These are phyloP conservation scores for Macrolepiota fuliginosa DNA, from an alignment of 768 basidiomycete genomes.

Conservation along the genomic window DNA sequence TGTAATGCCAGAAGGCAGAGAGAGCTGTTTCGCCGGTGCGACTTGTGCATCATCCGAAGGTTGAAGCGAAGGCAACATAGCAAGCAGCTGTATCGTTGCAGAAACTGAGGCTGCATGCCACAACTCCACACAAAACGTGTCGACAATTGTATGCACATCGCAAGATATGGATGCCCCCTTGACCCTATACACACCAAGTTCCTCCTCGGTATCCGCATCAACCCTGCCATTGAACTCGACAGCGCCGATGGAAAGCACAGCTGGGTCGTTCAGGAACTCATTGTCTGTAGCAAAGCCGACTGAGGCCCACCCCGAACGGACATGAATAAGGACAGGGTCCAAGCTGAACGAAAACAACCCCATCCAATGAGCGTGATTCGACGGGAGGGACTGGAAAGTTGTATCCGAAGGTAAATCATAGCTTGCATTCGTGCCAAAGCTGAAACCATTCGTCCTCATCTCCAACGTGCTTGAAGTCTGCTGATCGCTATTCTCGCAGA, in stretches of 20 bases:
- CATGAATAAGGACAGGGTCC: constrained; percentile 51
- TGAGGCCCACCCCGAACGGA: constrained; percentile 36
- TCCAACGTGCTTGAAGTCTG: constrained; percentile 51
- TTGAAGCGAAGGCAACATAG: constrained; percentile 28
- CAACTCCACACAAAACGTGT: constrained; percentile 28
- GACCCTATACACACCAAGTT: constrained; percentile 36
- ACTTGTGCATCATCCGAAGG: constrained; percentile 8
- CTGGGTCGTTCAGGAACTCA: constrained; percentile 44
- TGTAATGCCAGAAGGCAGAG: constrained; percentile 54
- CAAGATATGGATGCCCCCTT: constrained; percentile 21
- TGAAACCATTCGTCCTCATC: constrained; percentile 53
- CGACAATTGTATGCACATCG: constrained; percentile 20
- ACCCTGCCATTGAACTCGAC: constrained; percentile 54
- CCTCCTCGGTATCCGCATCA: constrained; percentile 39
- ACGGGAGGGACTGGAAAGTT: neutral
- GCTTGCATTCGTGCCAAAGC: constrained; percentile 28
- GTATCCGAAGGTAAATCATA: constrained; percentile 39
- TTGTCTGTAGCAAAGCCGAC: constrained; percentile 30
- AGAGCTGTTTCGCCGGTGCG: constrained; percentile 6
- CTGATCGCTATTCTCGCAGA: constrained; percentile 41
- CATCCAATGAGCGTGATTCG: constrained; percentile 43
- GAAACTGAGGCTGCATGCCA: constrained; percentile 31
- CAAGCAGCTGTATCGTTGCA: constrained; percentile 42
- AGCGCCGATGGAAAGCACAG: constrained; percentile 54
- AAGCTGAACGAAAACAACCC: constrained; percentile 39